Conservation (phyloP, 306 rosid genomes). For the Casuarina equisetifolia region DNA sequence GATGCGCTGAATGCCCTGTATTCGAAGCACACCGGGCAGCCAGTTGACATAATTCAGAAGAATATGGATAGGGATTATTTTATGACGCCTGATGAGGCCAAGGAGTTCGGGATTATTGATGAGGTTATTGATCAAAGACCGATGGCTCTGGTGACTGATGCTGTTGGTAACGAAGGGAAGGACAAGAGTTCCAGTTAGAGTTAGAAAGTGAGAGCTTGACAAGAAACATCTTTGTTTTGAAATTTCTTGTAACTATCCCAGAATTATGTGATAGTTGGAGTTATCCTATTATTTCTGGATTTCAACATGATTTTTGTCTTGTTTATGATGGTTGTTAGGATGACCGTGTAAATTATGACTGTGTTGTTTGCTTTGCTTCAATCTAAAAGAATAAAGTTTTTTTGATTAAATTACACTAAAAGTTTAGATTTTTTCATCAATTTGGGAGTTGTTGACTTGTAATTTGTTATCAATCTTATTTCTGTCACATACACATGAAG, state of each 20-base stretch:
- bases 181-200: slow-evolving; percentile 56
- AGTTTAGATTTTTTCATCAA: not conserved
- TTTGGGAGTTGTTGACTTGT: not conserved
- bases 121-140: slow-evolving; percentile 97
- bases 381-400: not conserved
- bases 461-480: not conserved
- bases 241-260: slow-evolving; percentile 1
- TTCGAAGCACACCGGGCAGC: slow-evolving; percentile 72
- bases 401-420: not conserved
- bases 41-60: slow-evolving; percentile 55
- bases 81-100: slow-evolving; percentile 86
- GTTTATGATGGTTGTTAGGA: slow-evolving; percentile 1
- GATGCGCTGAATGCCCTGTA: slow-evolving; percentile 74
- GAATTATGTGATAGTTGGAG: not conserved
- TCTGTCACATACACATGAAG: not conserved
- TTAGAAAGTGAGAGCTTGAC: slow-evolving; percentile 43
- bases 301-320: slow-evolving; percentile 9
- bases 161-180: slow-evolving; percentile 61
- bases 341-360: not conserved
- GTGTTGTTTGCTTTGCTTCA: slow-evolving; percentile 11
- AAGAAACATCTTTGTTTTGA: not conserved
- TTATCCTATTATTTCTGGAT: not conserved
- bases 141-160: slow-evolving; percentile 78
- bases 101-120: slow-evolving; percentile 85
- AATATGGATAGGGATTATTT: slow-evolving; percentile 91